Base-by-base conservation (phyloP, 2,329 filamentous ascomycete genomes). In the Geosmithia putterillii region DNA sequence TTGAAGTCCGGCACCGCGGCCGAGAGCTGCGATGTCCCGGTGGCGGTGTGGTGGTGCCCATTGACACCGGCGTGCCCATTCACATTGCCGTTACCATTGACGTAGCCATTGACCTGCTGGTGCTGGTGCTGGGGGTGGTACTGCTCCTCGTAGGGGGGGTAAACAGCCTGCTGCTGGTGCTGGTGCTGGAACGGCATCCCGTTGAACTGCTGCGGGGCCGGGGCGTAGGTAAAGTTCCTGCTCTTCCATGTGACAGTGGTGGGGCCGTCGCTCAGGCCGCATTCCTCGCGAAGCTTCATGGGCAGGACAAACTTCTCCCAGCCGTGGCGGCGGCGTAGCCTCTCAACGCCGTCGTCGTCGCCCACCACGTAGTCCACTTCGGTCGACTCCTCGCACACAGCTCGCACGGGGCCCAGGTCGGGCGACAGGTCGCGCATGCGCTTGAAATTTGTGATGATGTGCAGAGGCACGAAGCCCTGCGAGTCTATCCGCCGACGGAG, bases 401-500 rank as follows among this genome's bases (percentile, higher is more conserved):
- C 71, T 47, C 85, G 85, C 47, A 96, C 68, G 44, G 89, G 62
- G 35, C 86, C 79, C 45, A 81, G 66, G 45, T 95, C 75, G 1
- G 82, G 54, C 9, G 58, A 62, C 28, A 63, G 53, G 28, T 60
- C 57, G 32, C 56, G 58, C 46, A 65, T 82, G 46, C 92, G 82
- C 61, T 86, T 87, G 70, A 98, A 98, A n/a, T 72, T 74, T 19
- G 83, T 76, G 52, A 98, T 82, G 46, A 95, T 75, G 28, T 74
- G 71, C 42, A 98, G 66, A 42, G 79, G 80, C 14, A 95, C 89
- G 56, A 89, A 96, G 17, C 92, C 92, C 60, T 96, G 86, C 1
- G 84, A 86, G 58, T 98, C 90, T 92, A 98, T 96, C 53, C 89
- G 81, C 54, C 78, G 81, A 45, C 92, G 82, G 46, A 98, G 71